These are phyloP conservation scores for Astragalus membranaceus DNA, from an alignment of 306 rosid species.

Conservation along the genomic window DNA sequence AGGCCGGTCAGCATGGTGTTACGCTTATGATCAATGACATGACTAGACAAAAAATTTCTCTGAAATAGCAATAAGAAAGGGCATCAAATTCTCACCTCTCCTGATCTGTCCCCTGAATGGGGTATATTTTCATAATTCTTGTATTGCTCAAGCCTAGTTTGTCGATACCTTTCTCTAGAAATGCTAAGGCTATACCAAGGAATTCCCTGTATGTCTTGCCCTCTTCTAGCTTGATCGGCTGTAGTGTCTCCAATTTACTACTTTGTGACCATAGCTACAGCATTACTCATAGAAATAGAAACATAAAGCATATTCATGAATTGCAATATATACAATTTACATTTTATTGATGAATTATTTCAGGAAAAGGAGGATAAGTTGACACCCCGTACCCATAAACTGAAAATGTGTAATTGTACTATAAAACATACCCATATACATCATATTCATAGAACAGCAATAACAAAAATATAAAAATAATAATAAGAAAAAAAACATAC, in stretches of 20 bases:
- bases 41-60: background rate
- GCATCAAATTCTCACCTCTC: slow-evolving; percentile 42
- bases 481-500: background rate
- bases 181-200: slow-evolving; percentile 38
- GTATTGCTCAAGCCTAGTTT: slow-evolving; percentile 77
- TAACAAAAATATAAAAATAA: too few relatives aligned
- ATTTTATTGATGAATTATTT: too few relatives aligned
- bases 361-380: background rate
- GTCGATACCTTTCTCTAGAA: slow-evolving; percentile 44
- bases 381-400: background rate
- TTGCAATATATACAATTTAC: background rate
- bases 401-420: background rate
- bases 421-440: background rate
- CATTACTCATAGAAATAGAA: slow-evolving; percentile 4
- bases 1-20: background rate
- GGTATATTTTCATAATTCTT: slow-evolving; percentile 75
- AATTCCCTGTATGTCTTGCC: slow-evolving; percentile 41
- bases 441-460: background rate
- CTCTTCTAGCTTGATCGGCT: slow-evolving; percentile 39
- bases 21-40: background rate
- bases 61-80: background rate
- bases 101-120: slow-evolving; percentile 58
- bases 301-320: background rate
- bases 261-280: slow-evolving; percentile 36
- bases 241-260: slow-evolving; percentile 37